phyloP scores from a whole-genome alignment of 495 filamentous ascomycete species.

The Apiosordaria backusii region DNA sequence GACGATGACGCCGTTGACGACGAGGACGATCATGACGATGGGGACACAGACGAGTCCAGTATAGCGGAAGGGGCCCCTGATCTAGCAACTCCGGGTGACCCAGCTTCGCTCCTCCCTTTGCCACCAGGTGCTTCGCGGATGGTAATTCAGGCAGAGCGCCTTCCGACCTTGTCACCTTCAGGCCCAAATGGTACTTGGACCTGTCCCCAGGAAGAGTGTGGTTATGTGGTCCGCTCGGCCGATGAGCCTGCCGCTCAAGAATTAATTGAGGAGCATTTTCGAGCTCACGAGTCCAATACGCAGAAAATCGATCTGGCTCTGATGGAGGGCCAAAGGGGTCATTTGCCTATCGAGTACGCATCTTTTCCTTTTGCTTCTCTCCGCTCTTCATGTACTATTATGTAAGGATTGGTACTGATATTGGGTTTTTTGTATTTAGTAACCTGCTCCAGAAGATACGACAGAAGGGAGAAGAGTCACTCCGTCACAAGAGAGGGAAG shows the following conservation, averaged over 20 bases:
- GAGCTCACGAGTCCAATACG: slow-evolving; percentile 60
- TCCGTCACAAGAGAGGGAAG: neutral
- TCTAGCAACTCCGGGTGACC: neutral
- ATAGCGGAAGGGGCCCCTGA: slow-evolving; percentile 32
- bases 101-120: slow-evolving; percentile 12
- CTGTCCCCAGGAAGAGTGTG: slow-evolving; percentile 67
- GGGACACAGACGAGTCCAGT: slow-evolving; percentile 38
- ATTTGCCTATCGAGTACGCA: slow-evolving; percentile 58
- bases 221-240: slow-evolving; percentile 57
- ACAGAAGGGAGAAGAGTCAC: neutral
- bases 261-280: slow-evolving; percentile 61
- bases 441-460: neutral
- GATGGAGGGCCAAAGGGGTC: slow-evolving; percentile 47
- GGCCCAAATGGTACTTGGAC: slow-evolving; percentile 64
- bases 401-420: neutral
- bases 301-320: slow-evolving; percentile 55
- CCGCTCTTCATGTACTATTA: neutral
- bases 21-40: slow-evolving; percentile 32
- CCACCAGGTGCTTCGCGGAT: slow-evolving; percentile 31
- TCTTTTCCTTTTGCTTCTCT: slow-evolving; percentile 22
- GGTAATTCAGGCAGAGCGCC: slow-evolving; percentile 41
- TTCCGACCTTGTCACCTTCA: slow-evolving; percentile 45
- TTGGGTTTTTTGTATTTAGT: neutral
- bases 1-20: slow-evolving; percentile 34
- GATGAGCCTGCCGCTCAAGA: slow-evolving; percentile 54